Percentiles rank a stretch among this genome's conserved stretches.
phyloP scores from a whole-genome alignment of 2,329 filamentous ascomycete species.

The Aureobasidium leucospermi region DNA sequence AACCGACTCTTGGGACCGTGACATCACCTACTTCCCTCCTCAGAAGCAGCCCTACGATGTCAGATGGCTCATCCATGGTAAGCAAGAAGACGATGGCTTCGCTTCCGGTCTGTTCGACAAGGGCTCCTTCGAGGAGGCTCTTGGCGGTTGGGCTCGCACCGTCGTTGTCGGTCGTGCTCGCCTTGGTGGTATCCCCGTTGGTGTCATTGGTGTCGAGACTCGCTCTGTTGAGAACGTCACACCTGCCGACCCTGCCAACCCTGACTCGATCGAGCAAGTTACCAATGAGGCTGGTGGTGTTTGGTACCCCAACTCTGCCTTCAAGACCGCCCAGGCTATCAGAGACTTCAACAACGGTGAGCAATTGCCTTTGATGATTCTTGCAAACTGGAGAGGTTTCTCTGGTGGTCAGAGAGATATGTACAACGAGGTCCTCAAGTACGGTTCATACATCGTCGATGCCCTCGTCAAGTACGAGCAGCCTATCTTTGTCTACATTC shows the following conservation, averaged over 20 bases:
- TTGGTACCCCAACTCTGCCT: conserved; percentile 99
- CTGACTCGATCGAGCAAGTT: conserved; percentile 95
- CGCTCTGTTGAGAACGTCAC: conserved; percentile 94
- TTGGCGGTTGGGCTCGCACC: conserved; percentile 94
- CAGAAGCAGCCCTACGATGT: conserved; percentile 87
- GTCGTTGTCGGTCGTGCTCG: conserved; percentile 95
- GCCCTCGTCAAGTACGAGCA: conserved; percentile 98
- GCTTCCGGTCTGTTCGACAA: conserved; percentile 90
- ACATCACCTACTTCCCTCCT: conserved; percentile 72
- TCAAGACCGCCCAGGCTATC: conserved; percentile 98
- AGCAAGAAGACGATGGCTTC: conserved; percentile 78
- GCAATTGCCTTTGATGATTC: conserved; percentile 96
- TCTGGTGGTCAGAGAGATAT: conserved; percentile 98
- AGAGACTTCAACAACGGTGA: conserved; percentile 99
- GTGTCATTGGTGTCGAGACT: conserved; percentile 95
- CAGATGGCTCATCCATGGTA: conserved; percentile 84
- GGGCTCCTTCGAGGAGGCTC: conserved; percentile 91
- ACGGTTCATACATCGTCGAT: conserved; percentile 97
- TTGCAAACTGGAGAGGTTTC: conserved; percentile 99
- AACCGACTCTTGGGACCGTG: conserved; percentile 84
- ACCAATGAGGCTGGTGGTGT: conserved; percentile 94
- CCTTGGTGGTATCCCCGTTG: conserved; percentile 93
- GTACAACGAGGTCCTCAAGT: conserved; percentile 99
- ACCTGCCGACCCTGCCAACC: conserved; percentile 93
- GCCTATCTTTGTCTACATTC: conserved; percentile 98